Conservation (phyloP, 169 alveolate genomes). For the Cryptosporidium sp. region DNA sequence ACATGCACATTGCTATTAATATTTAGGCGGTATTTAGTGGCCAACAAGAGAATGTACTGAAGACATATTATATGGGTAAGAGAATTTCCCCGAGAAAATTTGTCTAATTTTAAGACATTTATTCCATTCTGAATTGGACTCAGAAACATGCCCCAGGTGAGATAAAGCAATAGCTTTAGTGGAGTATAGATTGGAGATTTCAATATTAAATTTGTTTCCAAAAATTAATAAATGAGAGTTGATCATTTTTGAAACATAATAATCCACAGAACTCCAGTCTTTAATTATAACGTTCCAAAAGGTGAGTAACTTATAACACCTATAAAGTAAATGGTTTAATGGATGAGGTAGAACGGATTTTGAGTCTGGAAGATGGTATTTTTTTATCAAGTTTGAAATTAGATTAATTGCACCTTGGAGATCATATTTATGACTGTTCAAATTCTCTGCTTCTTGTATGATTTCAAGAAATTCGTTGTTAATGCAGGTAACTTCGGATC, state of each 20-base stretch:
- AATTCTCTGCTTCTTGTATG: conserved; percentile 9
- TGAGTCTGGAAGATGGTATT: not conserved
- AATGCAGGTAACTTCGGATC: conserved; percentile 36
- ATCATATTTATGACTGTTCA: conserved; percentile 29
- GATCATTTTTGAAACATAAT: conserved; percentile 40
- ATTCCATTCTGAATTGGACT: conserved; percentile 21
- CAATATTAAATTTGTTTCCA: conserved; percentile 7
- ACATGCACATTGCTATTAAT: not conserved
- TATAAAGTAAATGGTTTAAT: conserved; percentile 32
- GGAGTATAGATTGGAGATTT: conserved; percentile 44
- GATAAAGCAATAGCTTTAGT: conserved; percentile 55
- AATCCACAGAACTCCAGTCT: conserved; percentile 35
- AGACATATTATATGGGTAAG: not conserved
- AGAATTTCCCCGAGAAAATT: conserved; percentile 8
- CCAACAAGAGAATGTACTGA: not conserved
- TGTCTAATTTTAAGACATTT: conserved; percentile 6
- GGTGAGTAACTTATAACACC: conserved; percentile 52
- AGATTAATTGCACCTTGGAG: conserved; percentile 10
- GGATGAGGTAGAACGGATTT: conserved; percentile 14
- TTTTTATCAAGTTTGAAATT: not conserved
- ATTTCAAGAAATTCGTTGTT: conserved; percentile 17
- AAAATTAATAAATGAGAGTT: conserved; percentile 3
- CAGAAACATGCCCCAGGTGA: conserved; percentile 14
- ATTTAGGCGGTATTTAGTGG: not conserved
- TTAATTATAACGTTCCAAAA: conserved; percentile 41